Evolutionary conservation across 306 rosid genomes (phyloP).

Genomic region (Malus domestica): DNA sequence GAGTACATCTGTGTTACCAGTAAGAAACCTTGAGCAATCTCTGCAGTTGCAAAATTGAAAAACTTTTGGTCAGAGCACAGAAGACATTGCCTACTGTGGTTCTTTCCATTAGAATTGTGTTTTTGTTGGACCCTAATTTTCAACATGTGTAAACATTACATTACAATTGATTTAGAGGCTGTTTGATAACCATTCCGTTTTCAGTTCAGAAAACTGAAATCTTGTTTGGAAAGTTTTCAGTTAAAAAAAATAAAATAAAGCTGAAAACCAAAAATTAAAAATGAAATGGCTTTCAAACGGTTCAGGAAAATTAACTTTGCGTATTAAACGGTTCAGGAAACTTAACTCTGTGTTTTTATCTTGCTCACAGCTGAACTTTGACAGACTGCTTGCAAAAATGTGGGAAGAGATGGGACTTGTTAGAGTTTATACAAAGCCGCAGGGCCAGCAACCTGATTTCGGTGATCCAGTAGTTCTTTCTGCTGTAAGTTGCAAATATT

Average conservation of each 20-base stretch:
- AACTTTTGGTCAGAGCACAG: background rate
- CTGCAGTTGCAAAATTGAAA: background rate
- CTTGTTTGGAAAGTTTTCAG: too few species aligned
- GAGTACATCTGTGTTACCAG: background rate
- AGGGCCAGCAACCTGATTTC: conserved; percentile 99
- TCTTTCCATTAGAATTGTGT: background rate
- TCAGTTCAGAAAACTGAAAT: too few species aligned
- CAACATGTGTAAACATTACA: background rate
- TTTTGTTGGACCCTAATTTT: background rate
- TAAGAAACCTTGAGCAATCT: background rate
- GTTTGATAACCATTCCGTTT: too few species aligned
- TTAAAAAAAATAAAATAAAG: too few species aligned
- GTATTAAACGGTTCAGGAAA: background rate
- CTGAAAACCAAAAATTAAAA: too few species aligned
- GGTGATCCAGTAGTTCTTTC: conserved; percentile 91
- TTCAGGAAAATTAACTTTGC: background rate
- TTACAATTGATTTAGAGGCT: background rate
- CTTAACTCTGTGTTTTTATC: conserved; percentile 1
- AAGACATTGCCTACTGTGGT: background rate
- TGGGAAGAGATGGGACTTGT: conserved; percentile 99
- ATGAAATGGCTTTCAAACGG: too few species aligned
- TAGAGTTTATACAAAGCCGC: conserved; percentile 95
- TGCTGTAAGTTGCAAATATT: conserved; percentile 50
- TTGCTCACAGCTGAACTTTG: conserved; percentile 80
- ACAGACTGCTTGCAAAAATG: conserved; percentile 90